Base-by-base conservation (phyloP, 371 early-diverging fungal genomes). In the Mucor lusitanicus region DNA sequence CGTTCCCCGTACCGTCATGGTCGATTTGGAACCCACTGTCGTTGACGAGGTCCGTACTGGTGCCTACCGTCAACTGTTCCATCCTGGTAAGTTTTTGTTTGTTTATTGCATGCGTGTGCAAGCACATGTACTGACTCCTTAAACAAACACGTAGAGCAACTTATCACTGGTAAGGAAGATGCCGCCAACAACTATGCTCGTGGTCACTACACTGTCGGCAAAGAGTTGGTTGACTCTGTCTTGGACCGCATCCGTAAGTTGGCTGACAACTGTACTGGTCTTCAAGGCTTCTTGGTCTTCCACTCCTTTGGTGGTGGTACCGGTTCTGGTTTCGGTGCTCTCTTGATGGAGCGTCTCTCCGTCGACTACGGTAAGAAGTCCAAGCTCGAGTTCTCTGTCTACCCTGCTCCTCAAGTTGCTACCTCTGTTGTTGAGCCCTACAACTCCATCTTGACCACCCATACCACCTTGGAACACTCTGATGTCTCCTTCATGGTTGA, bases 101-200 rank as follows among this genome's bases (percentile, higher is more conserved):
- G 5, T 55, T 55, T 54, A 21, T 97, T 97, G 21, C 50, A 50
- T 50, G 50, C 21, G 25, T 50, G 50, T 12, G 12, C 50, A 23
- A 37, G 37, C 21, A 46, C 50, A 50, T 81, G 96, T 97, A 32
- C 55, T 50, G 3, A 50, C 50, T 50, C 50, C 50, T 50, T 50
- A 25, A 50, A 12, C 3, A 8, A 3, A 1, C 8, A 50, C 9
- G 12, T 58, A 74, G 95, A 95, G 74, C 95, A 96, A 88, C 87
- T 99, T 74, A 97, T 99, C 81, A 92, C 93, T 72, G 99, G 99
- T 72, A 98, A 99, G 90, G 99, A 99, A 86, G 99, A 99, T 83
- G 99, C 99, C 32, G 99, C 99, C 75, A 99, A 99, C 90, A 99
- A 99, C 92, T 99, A 99, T 82, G 99, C 99, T 61, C 94, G 99